Evolutionary conservation across 2,329 filamentous ascomycete species (phyloP).

Genomic region (Rutstroemia sydowiana): DNA sequence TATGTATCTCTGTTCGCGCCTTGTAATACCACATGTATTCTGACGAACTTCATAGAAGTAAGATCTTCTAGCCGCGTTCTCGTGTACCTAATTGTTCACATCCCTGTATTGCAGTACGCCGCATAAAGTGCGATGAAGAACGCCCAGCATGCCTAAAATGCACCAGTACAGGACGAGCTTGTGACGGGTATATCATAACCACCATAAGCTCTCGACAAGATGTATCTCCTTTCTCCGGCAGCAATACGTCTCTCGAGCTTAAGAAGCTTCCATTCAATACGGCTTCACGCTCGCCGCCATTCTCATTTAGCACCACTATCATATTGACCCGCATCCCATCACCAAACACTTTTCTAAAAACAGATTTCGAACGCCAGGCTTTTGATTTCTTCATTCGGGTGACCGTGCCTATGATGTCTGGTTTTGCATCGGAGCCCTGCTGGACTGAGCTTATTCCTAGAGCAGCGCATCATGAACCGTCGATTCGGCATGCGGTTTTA

Average conservation of each 20-base stretch:
- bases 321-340: too few species aligned
- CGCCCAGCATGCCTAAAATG: background rate
- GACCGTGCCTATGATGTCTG: slow-evolving; percentile 1
- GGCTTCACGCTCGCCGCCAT: background rate
- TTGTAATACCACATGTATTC: background rate
- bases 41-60: slow-evolving; percentile 1
- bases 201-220: background rate
- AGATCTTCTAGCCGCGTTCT: background rate
- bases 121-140: slow-evolving; percentile 5
- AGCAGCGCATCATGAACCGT: background rate
- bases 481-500: background rate
- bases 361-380: background rate
- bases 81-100: background rate
- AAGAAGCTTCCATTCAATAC: background rate
- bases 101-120: background rate
- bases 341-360: too few species aligned
- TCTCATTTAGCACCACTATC: too few species aligned
- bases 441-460: background rate
- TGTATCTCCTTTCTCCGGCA: background rate
- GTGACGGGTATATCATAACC: background rate
- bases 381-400: slow-evolving; percentile 3
- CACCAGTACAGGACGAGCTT: background rate
- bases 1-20: background rate
- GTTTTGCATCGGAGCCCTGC: background rate
- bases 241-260: background rate